Evolutionary conservation across 2,329 filamentous ascomycete genomes (phyloP).

Genomic region (Ophiostoma ulmi): DNA sequence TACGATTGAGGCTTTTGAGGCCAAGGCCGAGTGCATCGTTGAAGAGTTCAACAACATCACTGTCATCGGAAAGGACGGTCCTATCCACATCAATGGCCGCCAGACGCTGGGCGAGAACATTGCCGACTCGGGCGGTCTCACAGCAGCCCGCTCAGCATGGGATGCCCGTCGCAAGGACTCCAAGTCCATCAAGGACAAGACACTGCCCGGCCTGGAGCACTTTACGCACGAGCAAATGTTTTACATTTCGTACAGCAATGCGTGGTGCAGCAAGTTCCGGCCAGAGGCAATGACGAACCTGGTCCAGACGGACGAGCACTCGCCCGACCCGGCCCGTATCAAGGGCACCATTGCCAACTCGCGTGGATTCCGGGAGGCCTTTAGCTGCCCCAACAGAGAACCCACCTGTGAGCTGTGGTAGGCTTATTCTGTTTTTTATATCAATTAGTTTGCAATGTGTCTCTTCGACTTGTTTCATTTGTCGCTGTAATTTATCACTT

Average conservation of each 20-base stretch:
- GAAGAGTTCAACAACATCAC: constrained; percentile 62
- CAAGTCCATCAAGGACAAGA: constrained; percentile 27
- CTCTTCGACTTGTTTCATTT: background rate
- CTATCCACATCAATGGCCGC: constrained; percentile 57
- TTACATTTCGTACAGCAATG: constrained; percentile 60
- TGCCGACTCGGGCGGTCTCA: constrained; percentile 63
- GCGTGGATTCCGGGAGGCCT: constrained; percentile 61
- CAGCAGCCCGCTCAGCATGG: constrained; percentile 61
- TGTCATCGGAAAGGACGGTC: constrained; percentile 51
- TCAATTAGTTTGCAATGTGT: background rate
- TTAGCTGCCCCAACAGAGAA: constrained; percentile 59
- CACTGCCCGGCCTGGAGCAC: constrained; percentile 54
- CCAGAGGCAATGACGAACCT: constrained; percentile 52
- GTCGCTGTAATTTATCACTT: background rate
- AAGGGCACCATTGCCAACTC: constrained; percentile 63
- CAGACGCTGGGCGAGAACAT: constrained; percentile 66
- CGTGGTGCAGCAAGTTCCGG: constrained; percentile 62
- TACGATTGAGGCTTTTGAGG: constrained; percentile 54
- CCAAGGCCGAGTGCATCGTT: constrained; percentile 60
- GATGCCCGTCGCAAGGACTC: constrained; percentile 45
- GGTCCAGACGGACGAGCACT: constrained; percentile 61
- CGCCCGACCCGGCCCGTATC: constrained; percentile 58
- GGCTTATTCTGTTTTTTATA: background rate
- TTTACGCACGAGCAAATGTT: constrained; percentile 66
- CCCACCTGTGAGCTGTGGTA: constrained; percentile 67